Conservation (phyloP, 495 filamentous ascomycete genomes). For the Physcia stellaris region DNA sequence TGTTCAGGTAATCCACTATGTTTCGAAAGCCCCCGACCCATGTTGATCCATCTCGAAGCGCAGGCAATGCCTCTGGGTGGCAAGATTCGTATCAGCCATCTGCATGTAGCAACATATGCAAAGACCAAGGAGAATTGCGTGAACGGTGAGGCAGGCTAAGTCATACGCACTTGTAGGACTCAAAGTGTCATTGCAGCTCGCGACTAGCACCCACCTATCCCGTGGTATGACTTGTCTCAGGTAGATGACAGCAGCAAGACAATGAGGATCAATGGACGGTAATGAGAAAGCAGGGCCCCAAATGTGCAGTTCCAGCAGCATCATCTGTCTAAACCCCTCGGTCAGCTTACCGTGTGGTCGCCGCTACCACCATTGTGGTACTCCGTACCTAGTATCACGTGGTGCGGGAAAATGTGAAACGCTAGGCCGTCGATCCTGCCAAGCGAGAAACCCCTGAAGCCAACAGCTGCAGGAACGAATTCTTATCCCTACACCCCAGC, state of each 20-base stretch:
- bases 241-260: constrained; percentile 62
- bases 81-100: constrained; percentile 1
- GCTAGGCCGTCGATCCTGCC: too few relatives aligned
- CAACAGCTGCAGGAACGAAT: too few relatives aligned
- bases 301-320: constrained; percentile 70
- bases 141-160: background rate
- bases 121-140: background rate
- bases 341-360: too few relatives aligned
- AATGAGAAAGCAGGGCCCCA: constrained; percentile 84
- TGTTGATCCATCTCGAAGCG: constrained; percentile 46
- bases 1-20: constrained; percentile 57
- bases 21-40: constrained; percentile 60
- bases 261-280: constrained; percentile 84
- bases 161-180: constrained; percentile 59
- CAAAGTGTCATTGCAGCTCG: constrained; percentile 58
- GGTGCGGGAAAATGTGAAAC: too few relatives aligned
- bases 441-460: too few relatives aligned
- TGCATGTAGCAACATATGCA: background rate
- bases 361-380: too few relatives aligned
- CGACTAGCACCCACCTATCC: constrained; percentile 59
- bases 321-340: too few relatives aligned
- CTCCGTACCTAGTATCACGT: too few relatives aligned
- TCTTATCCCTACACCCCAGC: too few relatives aligned
- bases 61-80: constrained; percentile 55
- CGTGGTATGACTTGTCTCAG: constrained; percentile 41